A percentile compares a stretch with the other conserved stretches of the same genome.
Evolutionary conservation across 2,329 filamentous ascomycete genomes (phyloP).

Genomic region (Juglanconis oblonga): DNA sequence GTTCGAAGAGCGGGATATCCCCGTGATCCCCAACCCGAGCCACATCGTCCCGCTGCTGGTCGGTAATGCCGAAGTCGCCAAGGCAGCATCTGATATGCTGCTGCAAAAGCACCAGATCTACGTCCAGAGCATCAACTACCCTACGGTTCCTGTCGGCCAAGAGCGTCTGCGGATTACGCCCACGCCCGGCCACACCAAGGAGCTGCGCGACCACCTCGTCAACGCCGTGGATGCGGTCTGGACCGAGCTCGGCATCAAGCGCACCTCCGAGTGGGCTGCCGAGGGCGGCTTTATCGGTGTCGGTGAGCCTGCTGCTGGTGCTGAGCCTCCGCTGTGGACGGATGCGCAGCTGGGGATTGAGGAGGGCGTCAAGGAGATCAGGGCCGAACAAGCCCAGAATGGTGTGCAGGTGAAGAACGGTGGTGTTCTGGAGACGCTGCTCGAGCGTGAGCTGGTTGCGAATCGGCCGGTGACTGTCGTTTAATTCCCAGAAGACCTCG

Average conservation of each 20-base stretch:
- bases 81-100: slow-evolving; percentile 87
- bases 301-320: slow-evolving; percentile 63
- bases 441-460: slow-evolving; percentile 50
- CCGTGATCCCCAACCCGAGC: slow-evolving; percentile 95
- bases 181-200: slow-evolving; percentile 84
- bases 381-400: slow-evolving; percentile 29
- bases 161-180: slow-evolving; percentile 94
- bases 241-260: slow-evolving; percentile 84
- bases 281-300: slow-evolving; percentile 95
- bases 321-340: slow-evolving; percentile 80
- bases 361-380: slow-evolving; percentile 61
- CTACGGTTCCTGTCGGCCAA: slow-evolving; percentile 96
- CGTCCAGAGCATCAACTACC: slow-evolving; percentile 98
- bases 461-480: slow-evolving; percentile 28
- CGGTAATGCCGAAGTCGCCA: slow-evolving; percentile 89
- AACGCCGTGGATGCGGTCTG: slow-evolving; percentile 83
- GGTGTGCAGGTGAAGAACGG: slow-evolving; percentile 33
- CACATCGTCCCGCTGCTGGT: slow-evolving; percentile 95
- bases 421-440: slow-evolving; percentile 55
- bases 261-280: slow-evolving; percentile 86
- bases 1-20: slow-evolving; percentile 76
- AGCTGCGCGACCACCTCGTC: slow-evolving; percentile 83
- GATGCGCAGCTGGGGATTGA: slow-evolving; percentile 80
- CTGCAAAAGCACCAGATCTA: slow-evolving; percentile 90
- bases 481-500: background rate